Evolutionary conservation across 108 stramenopile genomes (phyloP), one percentile per base, ranked within the genome.

Genomic region (Cyclotella sp.): DNA sequence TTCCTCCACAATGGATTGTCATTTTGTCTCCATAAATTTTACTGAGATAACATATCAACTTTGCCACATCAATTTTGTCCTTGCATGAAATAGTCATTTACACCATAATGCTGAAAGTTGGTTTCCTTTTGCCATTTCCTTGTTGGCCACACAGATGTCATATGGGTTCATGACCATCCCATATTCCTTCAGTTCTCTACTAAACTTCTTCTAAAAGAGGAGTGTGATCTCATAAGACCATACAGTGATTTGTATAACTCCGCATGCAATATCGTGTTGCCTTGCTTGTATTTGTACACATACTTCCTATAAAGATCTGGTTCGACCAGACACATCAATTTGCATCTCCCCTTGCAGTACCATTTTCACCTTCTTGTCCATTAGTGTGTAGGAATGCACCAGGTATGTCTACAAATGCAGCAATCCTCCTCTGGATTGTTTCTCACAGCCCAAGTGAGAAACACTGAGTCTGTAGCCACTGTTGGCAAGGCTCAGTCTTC

Each of bases 191-290:
- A n/a, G n/a, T n/a, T n/a, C n/a, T n/a, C n/a, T n/a, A n/a, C n/a
- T n/a, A n/a, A n/a, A n/a, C n/a, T n/a, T n/a, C n/a, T n/a, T n/a
- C 26, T 52, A 63, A 11, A 54, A 65, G 0, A 68, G 68, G 16
- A 68, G 24, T 28, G 73, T 18, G 45, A 55, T 40, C 22, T 46
- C 12, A 77, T 15, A 3, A 68, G 9, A 26, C 68, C 68, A 22
- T 64, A n/a, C n/a, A n/a, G n/a, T n/a, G n/a, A n/a, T n/a, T n/a
- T n/a, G n/a, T n/a, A n/a, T n/a, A n/a, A n/a, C 72, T 5, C 87
- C 42, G 81, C 82, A 53, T 85, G 84, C 0, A 88, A 29, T 7
- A 76, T 41, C n/a, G 70, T 30, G 44, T 71, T 65, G 18, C 65
- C 63, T 9, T 47, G 41, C 9, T 5, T 18, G 26, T 68, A 29